phyloP scores from a whole-genome alignment of 2,329 filamentous ascomycete genomes.

The Arthroderma sp. region DNA sequence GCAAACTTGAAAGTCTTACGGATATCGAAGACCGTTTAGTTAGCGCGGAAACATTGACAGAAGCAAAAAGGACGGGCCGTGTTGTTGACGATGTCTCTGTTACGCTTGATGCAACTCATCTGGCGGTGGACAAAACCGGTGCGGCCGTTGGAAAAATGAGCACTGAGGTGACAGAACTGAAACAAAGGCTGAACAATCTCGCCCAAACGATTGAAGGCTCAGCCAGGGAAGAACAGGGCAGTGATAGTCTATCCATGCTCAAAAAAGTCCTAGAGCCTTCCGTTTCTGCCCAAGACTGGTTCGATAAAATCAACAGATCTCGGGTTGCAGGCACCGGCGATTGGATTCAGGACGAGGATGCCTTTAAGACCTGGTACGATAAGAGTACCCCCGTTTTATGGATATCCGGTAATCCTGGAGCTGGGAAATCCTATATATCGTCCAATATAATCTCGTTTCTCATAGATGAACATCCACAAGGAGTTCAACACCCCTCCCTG shows the following conservation, averaged over 20 bases:
- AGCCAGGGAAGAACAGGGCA: constrained; percentile 8
- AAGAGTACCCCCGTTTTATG: constrained; percentile 27
- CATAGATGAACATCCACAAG: constrained; percentile 22
- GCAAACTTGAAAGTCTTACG: constrained; percentile 27
- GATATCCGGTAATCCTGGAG: constrained; percentile 33
- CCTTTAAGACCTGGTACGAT: constrained; percentile 28
- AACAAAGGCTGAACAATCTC: constrained; percentile 2
- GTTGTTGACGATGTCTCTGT: constrained; percentile 9
- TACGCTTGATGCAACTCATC: constrained; percentile 3
- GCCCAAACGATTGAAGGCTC: constrained; percentile 3
- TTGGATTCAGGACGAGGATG: constrained; percentile 32
- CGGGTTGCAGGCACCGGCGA: constrained; percentile 33
- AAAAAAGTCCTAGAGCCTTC: constrained; percentile 28
- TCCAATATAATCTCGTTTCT: constrained; percentile 30
- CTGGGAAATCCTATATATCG: constrained; percentile 36
- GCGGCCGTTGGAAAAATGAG: neutral
- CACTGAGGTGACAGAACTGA: constrained; percentile 1
- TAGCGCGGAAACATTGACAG: constrained; percentile 29
- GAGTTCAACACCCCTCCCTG: constrained; percentile 7
- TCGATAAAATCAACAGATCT: constrained; percentile 28
- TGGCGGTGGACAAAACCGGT: constrained; percentile 1
- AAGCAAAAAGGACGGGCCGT: constrained; percentile 8
- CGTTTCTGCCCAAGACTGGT: constrained; percentile 30
- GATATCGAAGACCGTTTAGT: constrained; percentile 32
- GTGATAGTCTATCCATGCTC: constrained; percentile 23